These are phyloP conservation scores for Pseudonectria buxi DNA, from an alignment of 2,329 filamentous ascomycete species.

Conservation along the genomic window DNA sequence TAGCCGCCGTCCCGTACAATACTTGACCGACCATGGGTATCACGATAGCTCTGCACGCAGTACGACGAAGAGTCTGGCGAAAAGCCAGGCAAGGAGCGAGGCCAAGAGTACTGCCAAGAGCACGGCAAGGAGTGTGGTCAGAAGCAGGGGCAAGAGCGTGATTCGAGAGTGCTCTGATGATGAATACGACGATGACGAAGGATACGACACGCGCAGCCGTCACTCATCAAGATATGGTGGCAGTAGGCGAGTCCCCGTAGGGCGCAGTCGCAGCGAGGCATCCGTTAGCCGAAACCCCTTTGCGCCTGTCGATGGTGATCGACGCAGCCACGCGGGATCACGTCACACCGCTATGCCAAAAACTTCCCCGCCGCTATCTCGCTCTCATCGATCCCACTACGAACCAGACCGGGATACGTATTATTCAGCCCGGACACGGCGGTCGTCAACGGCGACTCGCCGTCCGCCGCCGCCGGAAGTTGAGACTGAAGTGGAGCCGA, in stretches of 20 bases:
- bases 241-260: slow-evolving; percentile 17
- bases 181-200: slow-evolving; percentile 26
- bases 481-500: slow-evolving; percentile 21
- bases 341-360: slow-evolving; percentile 25
- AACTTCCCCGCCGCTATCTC: slow-evolving; percentile 17
- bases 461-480: slow-evolving; percentile 18
- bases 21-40: slow-evolving; percentile 12
- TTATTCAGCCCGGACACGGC: slow-evolving; percentile 33
- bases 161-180: slow-evolving; percentile 24
- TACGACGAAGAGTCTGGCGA: slow-evolving; percentile 10
- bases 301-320: slow-evolving; percentile 35
- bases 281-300: slow-evolving; percentile 29
- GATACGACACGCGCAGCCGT: slow-evolving; percentile 34
- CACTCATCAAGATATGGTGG: slow-evolving; percentile 15
- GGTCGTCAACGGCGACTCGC: slow-evolving; percentile 17
- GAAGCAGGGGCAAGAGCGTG: slow-evolving; percentile 15
- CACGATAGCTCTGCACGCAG: slow-evolving; percentile 3
- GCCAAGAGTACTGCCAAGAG: slow-evolving; percentile 12
- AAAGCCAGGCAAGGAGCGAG: slow-evolving; percentile 7
- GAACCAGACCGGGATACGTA: slow-evolving; percentile 37
- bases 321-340: slow-evolving; percentile 35
- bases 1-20: slow-evolving; percentile 14
- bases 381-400: slow-evolving; percentile 16
- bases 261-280: slow-evolving; percentile 37
- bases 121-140: slow-evolving; percentile 8